These are phyloP conservation scores for Claviceps digitariae DNA, from an alignment of 2,329 filamentous ascomycete genomes.

Conservation along the genomic window DNA sequence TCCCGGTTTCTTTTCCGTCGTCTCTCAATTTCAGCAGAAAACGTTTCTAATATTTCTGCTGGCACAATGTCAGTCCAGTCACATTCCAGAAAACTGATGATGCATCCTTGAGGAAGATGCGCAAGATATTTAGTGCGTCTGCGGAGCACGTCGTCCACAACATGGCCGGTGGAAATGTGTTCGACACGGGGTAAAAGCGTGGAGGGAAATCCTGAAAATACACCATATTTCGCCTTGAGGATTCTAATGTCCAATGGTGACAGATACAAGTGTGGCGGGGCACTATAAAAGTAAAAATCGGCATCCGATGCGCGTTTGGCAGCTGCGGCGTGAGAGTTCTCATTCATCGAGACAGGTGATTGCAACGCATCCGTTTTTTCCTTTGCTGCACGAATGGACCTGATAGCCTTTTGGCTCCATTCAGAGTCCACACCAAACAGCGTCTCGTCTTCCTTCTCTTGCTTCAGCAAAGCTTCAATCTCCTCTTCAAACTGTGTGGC, in stretches of 20 bases:
- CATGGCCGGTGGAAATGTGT: slow-evolving; percentile 76
- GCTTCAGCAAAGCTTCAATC: slow-evolving; percentile 56
- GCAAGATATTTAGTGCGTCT: slow-evolving; percentile 76
- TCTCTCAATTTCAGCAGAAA: slow-evolving; percentile 62
- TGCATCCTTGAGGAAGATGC: slow-evolving; percentile 80
- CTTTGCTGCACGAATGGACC: slow-evolving; percentile 58
- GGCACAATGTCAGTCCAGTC: slow-evolving; percentile 88
- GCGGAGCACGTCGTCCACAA: slow-evolving; percentile 72
- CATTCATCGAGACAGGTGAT: slow-evolving; percentile 10
- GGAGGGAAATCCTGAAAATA: slow-evolving; percentile 70
- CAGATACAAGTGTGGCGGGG: slow-evolving; percentile 76
- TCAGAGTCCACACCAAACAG: slow-evolving; percentile 87
- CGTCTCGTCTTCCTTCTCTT: slow-evolving; percentile 80
- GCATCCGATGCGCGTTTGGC: slow-evolving; percentile 22
- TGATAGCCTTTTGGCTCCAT: slow-evolving; percentile 78
- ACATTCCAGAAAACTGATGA: slow-evolving; percentile 82
- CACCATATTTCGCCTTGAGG: slow-evolving; percentile 74
- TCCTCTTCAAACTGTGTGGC: slow-evolving; percentile 65
- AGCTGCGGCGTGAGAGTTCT: slow-evolving; percentile 1
- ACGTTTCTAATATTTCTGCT: slow-evolving; percentile 59
- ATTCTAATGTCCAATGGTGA: slow-evolving; percentile 88
- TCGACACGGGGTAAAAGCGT: slow-evolving; percentile 79
- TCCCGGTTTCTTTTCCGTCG: slow-evolving; percentile 66
- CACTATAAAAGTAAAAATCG: slow-evolving; percentile 77
- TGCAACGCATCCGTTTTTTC: slow-evolving; percentile 49